Conservation (phyloP, 1,139 yeast genomes). For the Debaryomyces udenii region DNA sequence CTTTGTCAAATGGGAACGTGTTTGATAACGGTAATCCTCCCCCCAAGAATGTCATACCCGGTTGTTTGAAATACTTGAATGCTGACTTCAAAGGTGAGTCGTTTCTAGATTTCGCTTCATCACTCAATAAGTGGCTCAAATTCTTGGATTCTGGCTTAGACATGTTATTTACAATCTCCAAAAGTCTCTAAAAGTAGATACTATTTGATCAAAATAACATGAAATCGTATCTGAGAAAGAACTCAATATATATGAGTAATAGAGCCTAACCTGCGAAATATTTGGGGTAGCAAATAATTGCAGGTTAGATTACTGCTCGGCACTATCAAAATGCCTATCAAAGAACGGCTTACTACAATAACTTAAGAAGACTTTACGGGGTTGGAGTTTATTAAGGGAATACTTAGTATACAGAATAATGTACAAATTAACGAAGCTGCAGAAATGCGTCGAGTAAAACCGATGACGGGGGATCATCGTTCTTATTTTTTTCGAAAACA, state of each 20-base stretch:
- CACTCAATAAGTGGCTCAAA: slow-evolving; percentile 72
- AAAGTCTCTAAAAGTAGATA: neutral
- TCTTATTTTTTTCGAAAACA: slow-evolving; percentile 75
- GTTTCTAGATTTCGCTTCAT: slow-evolving; percentile 75
- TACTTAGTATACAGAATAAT: slow-evolving; percentile 7
- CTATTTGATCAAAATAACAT: neutral
- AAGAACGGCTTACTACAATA: neutral
- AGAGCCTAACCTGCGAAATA: slow-evolving; percentile 1
- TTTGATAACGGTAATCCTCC: slow-evolving; percentile 94
- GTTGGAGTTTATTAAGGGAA: neutral
- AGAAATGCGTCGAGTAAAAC: slow-evolving; percentile 77
- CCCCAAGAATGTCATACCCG: slow-evolving; percentile 84
- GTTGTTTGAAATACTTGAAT: slow-evolving; percentile 72
- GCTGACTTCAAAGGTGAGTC: slow-evolving; percentile 85
- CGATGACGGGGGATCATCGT: slow-evolving; percentile 59
- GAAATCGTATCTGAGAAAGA: neutral
- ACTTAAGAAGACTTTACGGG: neutral
- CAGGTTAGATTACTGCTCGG: slow-evolving; percentile 7
- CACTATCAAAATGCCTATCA: slow-evolving; percentile 5
- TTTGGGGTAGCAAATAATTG: neutral
- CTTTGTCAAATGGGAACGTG: slow-evolving; percentile 86
- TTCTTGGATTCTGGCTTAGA: slow-evolving; percentile 55
- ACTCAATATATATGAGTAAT: slow-evolving; percentile 6
- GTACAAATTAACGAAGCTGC: slow-evolving; percentile 57
- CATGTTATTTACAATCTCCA: too few species aligned